phyloP scores from a whole-genome alignment of 352 stramenopile species.

The Globisporangium okanoganense region DNA sequence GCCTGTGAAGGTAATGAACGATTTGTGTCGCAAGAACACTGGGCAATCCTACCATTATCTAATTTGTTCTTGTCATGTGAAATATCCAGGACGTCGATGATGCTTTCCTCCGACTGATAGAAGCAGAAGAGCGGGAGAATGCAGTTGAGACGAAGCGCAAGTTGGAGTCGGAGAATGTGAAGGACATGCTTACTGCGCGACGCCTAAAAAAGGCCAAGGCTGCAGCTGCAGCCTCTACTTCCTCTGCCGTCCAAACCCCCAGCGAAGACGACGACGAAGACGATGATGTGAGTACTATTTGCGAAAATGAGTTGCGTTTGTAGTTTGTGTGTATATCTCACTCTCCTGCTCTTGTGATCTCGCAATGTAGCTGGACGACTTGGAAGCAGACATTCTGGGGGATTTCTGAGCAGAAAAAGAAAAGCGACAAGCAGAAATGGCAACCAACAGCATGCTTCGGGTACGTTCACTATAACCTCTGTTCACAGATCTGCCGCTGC shows the following conservation, averaged over 20 bases:
- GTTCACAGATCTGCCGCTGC: background rate
- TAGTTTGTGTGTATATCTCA: slow-evolving; percentile 4
- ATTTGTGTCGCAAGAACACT: slow-evolving; percentile 1
- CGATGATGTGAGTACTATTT: slow-evolving; percentile 19
- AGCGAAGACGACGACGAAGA: slow-evolving; percentile 27
- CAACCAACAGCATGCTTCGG: background rate
- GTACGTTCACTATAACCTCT: background rate
- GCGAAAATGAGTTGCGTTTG: background rate
- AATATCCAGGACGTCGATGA: slow-evolving; percentile 61
- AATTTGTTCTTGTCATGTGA: background rate
- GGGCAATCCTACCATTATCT: background rate
- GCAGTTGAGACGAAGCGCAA: slow-evolving; percentile 58
- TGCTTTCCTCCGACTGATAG: slow-evolving; percentile 69
- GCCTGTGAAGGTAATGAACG: slow-evolving; percentile 2
- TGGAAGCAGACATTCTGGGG: slow-evolving; percentile 72
- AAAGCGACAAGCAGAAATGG: background rate
- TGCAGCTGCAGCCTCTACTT: background rate
- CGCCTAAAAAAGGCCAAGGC: slow-evolving; percentile 28
- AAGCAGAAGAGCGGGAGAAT: slow-evolving; percentile 69
- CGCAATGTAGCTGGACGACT: slow-evolving; percentile 51
- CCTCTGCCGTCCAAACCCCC: slow-evolving; percentile 1
- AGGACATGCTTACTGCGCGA: slow-evolving; percentile 52
- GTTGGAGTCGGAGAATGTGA: slow-evolving; percentile 40
- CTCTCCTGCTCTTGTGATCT: background rate
- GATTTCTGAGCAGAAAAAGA: slow-evolving; percentile 36